Conservation (phyloP, 1,139 yeast species). For the Yamadazyma membranifaciens region DNA sequence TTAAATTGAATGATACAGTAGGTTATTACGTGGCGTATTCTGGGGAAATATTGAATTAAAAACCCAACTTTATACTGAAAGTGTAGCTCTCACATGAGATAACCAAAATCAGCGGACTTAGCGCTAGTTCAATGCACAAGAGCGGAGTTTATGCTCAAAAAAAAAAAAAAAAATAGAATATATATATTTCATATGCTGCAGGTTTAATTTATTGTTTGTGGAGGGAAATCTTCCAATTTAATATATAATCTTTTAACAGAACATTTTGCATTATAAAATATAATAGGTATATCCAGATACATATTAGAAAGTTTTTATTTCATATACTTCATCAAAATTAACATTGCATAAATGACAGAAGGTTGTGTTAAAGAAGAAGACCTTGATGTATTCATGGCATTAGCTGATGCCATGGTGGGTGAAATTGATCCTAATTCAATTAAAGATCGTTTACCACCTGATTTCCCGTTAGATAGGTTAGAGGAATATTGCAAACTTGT, state of each 20-base stretch:
- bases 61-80: too few relatives aligned
- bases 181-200: conserved; percentile 1
- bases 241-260: too few relatives aligned
- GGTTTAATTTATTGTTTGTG: background rate
- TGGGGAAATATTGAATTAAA: too few relatives aligned
- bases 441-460: conserved; percentile 24
- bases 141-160: background rate
- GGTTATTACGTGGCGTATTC: too few relatives aligned
- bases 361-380: conserved; percentile 4
- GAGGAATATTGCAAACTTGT: conserved; percentile 30
- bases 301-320: background rate
- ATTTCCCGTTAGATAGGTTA: conserved; percentile 29
- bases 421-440: conserved; percentile 31
- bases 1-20: background rate
- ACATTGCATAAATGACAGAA: conserved; percentile 1
- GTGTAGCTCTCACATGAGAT: too few relatives aligned
- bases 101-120: background rate
- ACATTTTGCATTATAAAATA: too few relatives aligned
- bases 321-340: background rate
- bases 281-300: too few relatives aligned
- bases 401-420: conserved; percentile 39
- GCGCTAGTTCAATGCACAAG: background rate
- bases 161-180: too few relatives aligned
- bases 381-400: conserved; percentile 14
- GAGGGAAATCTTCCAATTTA: conserved; percentile 1